phyloP scores from a whole-genome alignment of 352 stramenopile species.

The Globisporangium radiosum region DNA sequence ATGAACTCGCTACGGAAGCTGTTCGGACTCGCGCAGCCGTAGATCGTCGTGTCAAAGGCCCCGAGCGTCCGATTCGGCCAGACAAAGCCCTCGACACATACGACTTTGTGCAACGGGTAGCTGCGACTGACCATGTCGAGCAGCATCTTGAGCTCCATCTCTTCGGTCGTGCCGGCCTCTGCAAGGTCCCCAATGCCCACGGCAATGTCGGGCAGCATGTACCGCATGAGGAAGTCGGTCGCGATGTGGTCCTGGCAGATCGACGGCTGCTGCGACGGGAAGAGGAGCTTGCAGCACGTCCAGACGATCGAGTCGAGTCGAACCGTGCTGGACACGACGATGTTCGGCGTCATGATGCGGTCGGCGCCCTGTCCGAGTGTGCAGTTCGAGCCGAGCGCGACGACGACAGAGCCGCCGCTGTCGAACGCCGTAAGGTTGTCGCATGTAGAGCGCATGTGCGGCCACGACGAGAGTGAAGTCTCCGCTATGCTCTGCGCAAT shows the following conservation, averaged over 20 bases:
- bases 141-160: slow-evolving; percentile 14
- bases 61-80: slow-evolving; percentile 14
- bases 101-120: slow-evolving; percentile 14
- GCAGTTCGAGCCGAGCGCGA: slow-evolving; percentile 16
- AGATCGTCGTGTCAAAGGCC: slow-evolving; percentile 11
- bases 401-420: slow-evolving; percentile 10
- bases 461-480: slow-evolving; percentile 10
- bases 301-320: slow-evolving; percentile 19
- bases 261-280: slow-evolving; percentile 13
- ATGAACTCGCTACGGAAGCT: slow-evolving; percentile 15
- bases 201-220: slow-evolving; percentile 12
- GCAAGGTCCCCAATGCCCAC: slow-evolving; percentile 3
- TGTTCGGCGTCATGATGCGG: slow-evolving; percentile 4
- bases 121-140: slow-evolving; percentile 19
- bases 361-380: slow-evolving; percentile 5
- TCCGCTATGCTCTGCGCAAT: not conserved
- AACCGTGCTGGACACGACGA: slow-evolving; percentile 16
- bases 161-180: slow-evolving; percentile 5
- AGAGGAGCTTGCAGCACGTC: slow-evolving; percentile 18
- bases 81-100: slow-evolving; percentile 17
- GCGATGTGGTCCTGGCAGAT: slow-evolving; percentile 19
- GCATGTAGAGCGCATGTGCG: slow-evolving; percentile 16
- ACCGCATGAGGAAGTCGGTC: slow-evolving; percentile 15
- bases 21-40: slow-evolving; percentile 20
- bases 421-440: slow-evolving; percentile 15